A percentile compares a stretch with the other conserved stretches of the same genome.
These are phyloP conservation scores for Quillaja saponaria DNA, from an alignment of 306 rosid genomes.

Conservation along the genomic window DNA sequence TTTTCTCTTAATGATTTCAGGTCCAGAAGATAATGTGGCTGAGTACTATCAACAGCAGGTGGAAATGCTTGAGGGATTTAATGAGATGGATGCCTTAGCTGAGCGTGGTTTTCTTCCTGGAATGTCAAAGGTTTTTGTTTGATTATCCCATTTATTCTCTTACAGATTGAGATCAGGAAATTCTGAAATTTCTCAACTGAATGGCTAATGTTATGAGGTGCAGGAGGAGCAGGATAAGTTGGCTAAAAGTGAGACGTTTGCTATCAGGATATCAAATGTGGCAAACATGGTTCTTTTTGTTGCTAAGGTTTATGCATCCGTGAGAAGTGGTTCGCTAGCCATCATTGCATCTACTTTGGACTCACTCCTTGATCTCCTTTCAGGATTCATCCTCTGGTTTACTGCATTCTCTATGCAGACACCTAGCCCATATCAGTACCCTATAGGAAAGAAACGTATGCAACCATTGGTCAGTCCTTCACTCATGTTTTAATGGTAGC, in stretches of 20 bases:
- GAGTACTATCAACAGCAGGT: slow-evolving; percentile 97
- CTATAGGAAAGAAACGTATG: slow-evolving; percentile 96
- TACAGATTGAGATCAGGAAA: slow-evolving; percentile 11
- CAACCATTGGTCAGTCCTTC: slow-evolving; percentile 80
- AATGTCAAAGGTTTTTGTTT: slow-evolving; percentile 78
- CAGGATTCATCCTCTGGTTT: slow-evolving; percentile 97
- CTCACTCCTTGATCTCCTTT: slow-evolving; percentile 94
- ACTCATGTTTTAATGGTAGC: neutral
- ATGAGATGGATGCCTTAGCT: slow-evolving; percentile 89
- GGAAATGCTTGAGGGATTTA: slow-evolving; percentile 93
- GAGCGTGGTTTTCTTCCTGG: slow-evolving; percentile 85
- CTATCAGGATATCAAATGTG: slow-evolving; percentile 83
- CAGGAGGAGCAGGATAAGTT: slow-evolving; percentile 88
- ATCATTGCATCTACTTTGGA: slow-evolving; percentile 97
- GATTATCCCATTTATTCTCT: neutral
- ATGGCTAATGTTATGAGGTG: slow-evolving; percentile 20
- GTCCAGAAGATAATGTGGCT: slow-evolving; percentile 80
- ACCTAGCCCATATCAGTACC: slow-evolving; percentile 93
- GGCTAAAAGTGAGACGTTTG: slow-evolving; percentile 87
- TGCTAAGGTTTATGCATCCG: slow-evolving; percentile 89
- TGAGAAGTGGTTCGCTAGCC: slow-evolving; percentile 93
- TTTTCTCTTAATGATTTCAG: slow-evolving; percentile 36
- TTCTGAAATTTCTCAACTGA: slow-evolving; percentile 30
- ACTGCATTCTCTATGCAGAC: slow-evolving; percentile 99
- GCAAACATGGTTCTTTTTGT: slow-evolving; percentile 92